Evolutionary conservation across 2,329 filamentous ascomycete genomes (phyloP), one percentile per base, ranked within the genome.

Genomic region (Fusarium pininemorale): DNA sequence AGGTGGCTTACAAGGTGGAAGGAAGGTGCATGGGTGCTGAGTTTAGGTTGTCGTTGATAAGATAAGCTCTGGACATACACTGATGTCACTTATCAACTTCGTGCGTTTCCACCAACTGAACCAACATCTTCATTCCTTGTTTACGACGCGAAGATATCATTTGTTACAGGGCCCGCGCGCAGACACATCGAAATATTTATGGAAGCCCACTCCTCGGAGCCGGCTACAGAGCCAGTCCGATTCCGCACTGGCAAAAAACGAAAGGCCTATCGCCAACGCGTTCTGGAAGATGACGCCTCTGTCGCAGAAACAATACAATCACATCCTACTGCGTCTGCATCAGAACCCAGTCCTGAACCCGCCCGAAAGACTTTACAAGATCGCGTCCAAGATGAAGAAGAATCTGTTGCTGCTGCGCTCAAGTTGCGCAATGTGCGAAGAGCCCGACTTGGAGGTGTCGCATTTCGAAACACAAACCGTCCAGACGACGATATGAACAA

Each of bases 241-340:
- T 92, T 92, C 74, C 88, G 89, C 44, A 84, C 82, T 37, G 78
- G 84, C 68, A 91, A 90, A 80, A 91, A 90, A 81, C 85, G 89
- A 79, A 91, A 91, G 78, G 82, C 84, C 10, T 89, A 90, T 72
- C 85, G 90, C 53, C 88, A 89, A 71, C 87, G 88, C 71, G 73
- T 80, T 78, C 78, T 81, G 55, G 79, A 81, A 45, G 78, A 81
- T 58, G 78, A 77, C 42, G 72, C 62, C 15, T 59, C 55, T 28
- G 32, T 70, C n/a, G 32, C 26, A 58, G 51, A 63, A 53, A 54
- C 44, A 60, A 66, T 30, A 39, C 41, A 39, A 38, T 38, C 58
- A 32, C 41, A 64, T 51, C 37, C 61, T 42, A 63, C 51, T 60
- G 58, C 51, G 44, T 41, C 69, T 61, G 50, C 55, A 30, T 57